phyloP scores from a whole-genome alignment of 2,329 filamentous ascomycete species.

The Cladophialophora bantiana region DNA sequence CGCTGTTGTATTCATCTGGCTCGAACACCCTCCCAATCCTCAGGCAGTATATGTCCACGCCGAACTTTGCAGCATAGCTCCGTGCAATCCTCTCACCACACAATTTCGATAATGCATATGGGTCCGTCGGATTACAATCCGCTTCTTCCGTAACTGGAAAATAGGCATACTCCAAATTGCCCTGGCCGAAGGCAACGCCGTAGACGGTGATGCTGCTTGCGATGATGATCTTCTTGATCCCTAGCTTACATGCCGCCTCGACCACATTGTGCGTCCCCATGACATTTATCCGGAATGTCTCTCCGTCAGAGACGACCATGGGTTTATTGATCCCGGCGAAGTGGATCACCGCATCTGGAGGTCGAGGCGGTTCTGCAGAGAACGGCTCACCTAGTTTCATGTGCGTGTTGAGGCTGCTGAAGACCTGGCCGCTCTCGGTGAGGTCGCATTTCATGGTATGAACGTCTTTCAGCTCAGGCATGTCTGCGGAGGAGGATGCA shows the following conservation, averaged over 20 bases:
- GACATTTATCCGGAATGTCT: constrained; percentile 64
- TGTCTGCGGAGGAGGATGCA: constrained; percentile 20
- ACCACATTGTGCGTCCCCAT: constrained; percentile 67
- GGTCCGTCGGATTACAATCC: constrained; percentile 66
- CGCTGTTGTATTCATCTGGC: constrained; percentile 63
- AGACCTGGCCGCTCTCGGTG: constrained; percentile 62
- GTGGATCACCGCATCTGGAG: constrained; percentile 68
- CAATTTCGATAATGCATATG: constrained; percentile 67
- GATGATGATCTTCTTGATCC: constrained; percentile 67
- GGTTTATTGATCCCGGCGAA: constrained; percentile 64
- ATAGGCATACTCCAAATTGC: constrained; percentile 61
- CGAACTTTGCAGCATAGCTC: constrained; percentile 63
- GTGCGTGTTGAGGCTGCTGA: constrained; percentile 61
- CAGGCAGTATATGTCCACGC: constrained; percentile 65
- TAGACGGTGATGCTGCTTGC: constrained; percentile 67
- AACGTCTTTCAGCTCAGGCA: constrained; percentile 47
- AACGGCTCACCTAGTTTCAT: constrained; percentile 61
- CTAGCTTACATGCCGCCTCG: constrained; percentile 67
- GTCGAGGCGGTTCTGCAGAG: constrained; percentile 46
- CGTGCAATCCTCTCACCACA: constrained; percentile 62
- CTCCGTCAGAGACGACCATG: constrained; percentile 65
- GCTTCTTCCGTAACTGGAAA: constrained; percentile 67
- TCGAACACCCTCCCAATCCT: constrained; percentile 68
- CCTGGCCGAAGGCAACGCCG: constrained; percentile 66
- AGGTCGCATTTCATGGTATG: constrained; percentile 64